Conservation (phyloP, 495 filamentous ascomycete genomes). For the Parmelia sp. region DNA sequence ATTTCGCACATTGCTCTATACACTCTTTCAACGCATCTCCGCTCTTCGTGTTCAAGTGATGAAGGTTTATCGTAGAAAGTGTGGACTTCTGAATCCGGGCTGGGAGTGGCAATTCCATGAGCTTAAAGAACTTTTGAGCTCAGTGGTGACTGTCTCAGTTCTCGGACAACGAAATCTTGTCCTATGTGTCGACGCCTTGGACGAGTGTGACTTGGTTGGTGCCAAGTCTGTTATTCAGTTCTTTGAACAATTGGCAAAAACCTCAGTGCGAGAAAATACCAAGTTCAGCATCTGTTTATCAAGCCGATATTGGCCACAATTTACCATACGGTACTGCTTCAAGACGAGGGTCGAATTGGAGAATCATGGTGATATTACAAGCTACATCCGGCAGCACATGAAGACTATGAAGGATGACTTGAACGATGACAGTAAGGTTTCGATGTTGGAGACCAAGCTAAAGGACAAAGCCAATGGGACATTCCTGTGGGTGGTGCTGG, state of each 20-base stretch:
- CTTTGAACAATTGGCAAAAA: constrained; percentile 31
- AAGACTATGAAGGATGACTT: too few species aligned
- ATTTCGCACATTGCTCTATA: constrained; percentile 27
- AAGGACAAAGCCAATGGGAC: constrained; percentile 22
- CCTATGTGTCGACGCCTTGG: constrained; percentile 41
- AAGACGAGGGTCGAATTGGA: too few species aligned
- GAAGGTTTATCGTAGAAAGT: background rate
- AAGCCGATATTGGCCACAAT: background rate
- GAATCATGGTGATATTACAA: background rate
- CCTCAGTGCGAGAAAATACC: constrained; percentile 8
- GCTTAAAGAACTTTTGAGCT: constrained; percentile 31
- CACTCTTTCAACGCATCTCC: constrained; percentile 24
- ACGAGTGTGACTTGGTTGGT: constrained; percentile 36
- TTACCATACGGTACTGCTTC: background rate
- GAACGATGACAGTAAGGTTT: constrained; percentile 9
- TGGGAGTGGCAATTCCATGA: constrained; percentile 27
- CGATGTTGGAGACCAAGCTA: constrained; percentile 19
- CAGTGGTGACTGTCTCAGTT: constrained; percentile 21
- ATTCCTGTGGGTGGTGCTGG: constrained; percentile 36
- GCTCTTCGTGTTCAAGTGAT: constrained; percentile 21
- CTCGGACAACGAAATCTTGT: constrained; percentile 24
- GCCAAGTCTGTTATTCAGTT: constrained; percentile 35
- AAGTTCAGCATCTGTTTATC: too few species aligned
- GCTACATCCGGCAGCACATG: constrained; percentile 23
- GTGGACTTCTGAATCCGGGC: constrained; percentile 13